Conservation (phyloP, 352 stramenopile genomes). For the Phytophthora chlamydospora region DNA sequence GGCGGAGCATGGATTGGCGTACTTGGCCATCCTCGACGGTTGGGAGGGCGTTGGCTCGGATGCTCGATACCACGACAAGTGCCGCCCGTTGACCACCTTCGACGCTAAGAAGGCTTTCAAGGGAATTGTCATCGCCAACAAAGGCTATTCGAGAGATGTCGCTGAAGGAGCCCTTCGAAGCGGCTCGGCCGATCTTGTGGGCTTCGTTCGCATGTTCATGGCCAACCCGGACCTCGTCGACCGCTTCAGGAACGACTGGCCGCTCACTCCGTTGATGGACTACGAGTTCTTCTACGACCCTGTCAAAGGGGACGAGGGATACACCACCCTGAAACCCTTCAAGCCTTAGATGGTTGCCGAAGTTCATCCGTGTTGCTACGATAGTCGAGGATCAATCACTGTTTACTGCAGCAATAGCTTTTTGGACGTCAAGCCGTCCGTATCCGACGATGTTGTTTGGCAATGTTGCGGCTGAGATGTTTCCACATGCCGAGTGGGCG, state of each 20-base stretch:
- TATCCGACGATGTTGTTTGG: conserved; percentile 46
- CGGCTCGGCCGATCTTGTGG: conserved; percentile 41
- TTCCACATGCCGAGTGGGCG: conserved; percentile 24
- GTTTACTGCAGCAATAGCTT: conserved; percentile 8
- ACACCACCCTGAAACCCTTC: conserved; percentile 19
- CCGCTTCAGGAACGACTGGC: conserved; percentile 31
- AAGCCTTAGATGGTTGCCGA: conserved; percentile 3
- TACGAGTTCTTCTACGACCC: conserved; percentile 38
- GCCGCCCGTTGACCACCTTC: conserved; percentile 25
- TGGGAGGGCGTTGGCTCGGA: conserved; percentile 30
- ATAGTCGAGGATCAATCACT: not conserved
- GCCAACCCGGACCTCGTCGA: conserved; percentile 49
- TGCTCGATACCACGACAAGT: conserved; percentile 40
- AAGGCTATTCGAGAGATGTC: conserved; percentile 36
- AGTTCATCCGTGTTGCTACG: not conserved
- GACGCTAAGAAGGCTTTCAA: conserved; percentile 42
- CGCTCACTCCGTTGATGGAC: conserved; percentile 21
- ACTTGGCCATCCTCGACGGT: conserved; percentile 37
- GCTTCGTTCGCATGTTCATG: conserved; percentile 48
- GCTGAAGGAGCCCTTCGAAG: conserved; percentile 33
- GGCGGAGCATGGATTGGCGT: conserved; percentile 26
- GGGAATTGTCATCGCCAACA: conserved; percentile 35
- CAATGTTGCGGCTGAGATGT: conserved; percentile 23
- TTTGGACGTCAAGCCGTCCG: conserved; percentile 25
- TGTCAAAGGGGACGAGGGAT: conserved; percentile 28